Percentiles rank a stretch among this genome's conserved stretches.
Conservation (phyloP, 768 basidiomycete genomes). For the Termitomyces sp. region DNA sequence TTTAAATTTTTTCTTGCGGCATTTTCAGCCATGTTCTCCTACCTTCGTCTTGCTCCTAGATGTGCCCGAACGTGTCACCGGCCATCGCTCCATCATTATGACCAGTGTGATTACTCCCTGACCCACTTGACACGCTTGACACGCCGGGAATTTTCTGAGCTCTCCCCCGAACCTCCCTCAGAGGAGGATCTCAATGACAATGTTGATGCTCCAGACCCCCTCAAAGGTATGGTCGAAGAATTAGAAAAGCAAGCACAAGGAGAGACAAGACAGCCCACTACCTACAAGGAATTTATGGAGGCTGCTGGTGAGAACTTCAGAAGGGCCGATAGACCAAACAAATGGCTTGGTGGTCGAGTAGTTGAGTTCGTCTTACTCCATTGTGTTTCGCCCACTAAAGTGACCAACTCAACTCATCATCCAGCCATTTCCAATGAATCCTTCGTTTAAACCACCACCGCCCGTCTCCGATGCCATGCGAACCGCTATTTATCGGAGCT, state of each 20-base stretch:
- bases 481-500: constrained; percentile 52
- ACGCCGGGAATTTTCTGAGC: constrained; percentile 10
- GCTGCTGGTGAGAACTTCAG: constrained; percentile 37
- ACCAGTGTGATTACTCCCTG: constrained; percentile 21
- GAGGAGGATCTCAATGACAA: constrained; percentile 15
- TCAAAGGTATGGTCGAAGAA: constrained; percentile 11
- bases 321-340: constrained; percentile 38
- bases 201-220: neutral
- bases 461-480: constrained; percentile 65
- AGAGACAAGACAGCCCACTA: constrained; percentile 17
- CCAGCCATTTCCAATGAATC: constrained; percentile 85
- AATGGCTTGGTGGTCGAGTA: constrained; percentile 58
- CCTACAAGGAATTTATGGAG: constrained; percentile 36
- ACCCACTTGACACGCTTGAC: constrained; percentile 5
- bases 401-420: constrained; percentile 8
- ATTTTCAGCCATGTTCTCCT: constrained; percentile 26
- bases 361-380: constrained; percentile 37
- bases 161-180: constrained; percentile 22
- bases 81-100: constrained; percentile 14
- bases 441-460: constrained; percentile 73
- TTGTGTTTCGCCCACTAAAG: constrained; percentile 2
- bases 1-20: constrained; percentile 25
- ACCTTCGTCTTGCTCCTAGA: constrained; percentile 24
- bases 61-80: constrained; percentile 25
- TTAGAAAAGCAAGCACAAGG: neutral